Base-by-base conservation (phyloP, 179 eudicot species). In the Silene noctiflora region DNA sequence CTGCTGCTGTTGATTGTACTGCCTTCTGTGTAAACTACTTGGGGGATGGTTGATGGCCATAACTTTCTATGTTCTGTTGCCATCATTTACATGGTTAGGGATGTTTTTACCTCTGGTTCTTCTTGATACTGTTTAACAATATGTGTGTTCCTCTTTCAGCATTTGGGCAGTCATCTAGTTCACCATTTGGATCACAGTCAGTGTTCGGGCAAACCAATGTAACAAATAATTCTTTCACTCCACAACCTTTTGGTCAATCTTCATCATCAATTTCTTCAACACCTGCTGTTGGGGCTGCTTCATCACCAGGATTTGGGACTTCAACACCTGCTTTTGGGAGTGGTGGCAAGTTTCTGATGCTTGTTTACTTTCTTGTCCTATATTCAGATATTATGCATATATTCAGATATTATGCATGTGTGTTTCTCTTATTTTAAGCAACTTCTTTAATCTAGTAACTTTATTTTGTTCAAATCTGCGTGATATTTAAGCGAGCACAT, bases 191-290 rank as follows among this genome's bases (percentile, higher is more conserved):
- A 39, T 39, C 46, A 39, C 46, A 39, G 73, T 66, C 94, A 90
- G 97, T 93, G 75, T 92, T 94, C 80, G 96, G 96, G 91, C 97
- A 92, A 82, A 87, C 97, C 77, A 88, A 81, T 83, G 86, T 80
- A 76, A 81, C 79, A 51, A 89, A 68, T 83, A 92, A 93, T 77
- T 94, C 97, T 7, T 92, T 91, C 83, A 88, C 97, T 64, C 86
- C 96, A 51, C 86, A 88, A 62, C 90, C 98, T 44, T 94, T 92
- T 86, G 99, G 99, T 48, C 81, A 86, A 65, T 71, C 89, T 39
- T 86, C 97, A 22, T 85, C 98, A 58, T 87, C 90, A 56, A 71
- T 90, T 75, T 85, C 92, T 55, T 80, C 93, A 11, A 87, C 91
- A 20, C 90, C 97, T 14, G 84, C 84, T 17, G 90, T 92, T 83